Evolutionary conservation across 2,329 filamentous ascomycete genomes (phyloP), one percentile per base, ranked within the genome.

Genomic region (Exophiala lecanii-corni): DNA sequence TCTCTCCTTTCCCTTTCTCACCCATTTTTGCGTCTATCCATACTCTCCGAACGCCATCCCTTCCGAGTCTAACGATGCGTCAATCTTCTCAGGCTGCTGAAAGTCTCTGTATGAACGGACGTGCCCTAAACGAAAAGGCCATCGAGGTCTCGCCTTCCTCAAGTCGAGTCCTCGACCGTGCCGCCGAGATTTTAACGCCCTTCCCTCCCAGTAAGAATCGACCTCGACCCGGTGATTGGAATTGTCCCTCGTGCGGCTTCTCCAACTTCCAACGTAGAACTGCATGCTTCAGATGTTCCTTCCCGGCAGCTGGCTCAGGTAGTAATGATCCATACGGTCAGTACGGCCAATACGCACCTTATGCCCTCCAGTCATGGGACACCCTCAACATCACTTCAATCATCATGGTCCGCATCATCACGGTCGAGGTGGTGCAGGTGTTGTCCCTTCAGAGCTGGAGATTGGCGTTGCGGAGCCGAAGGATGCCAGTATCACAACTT

Each of bases 401-500:
- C 72, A 71, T 41, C 72, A 77, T 51, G 70, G 72, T 44, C 72
- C 71, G 65, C 70, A 69, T 36, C 64, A 68, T 46, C 74, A 78
- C 51, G 74, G 75, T 47, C 77, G 84, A 48, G 85, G 73, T 33
- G 75, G 86, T 51, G 84, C 86, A 32, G 75, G 86, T 50, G 84
- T 86, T 55, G 85, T 32, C 92, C 92, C 12, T 98, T 98, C 83
- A 86, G 92, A 60, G 92, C 92, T 42, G 92, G 92, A 61, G 92
- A 98, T 62, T 98, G 92, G 92, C 96, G 96, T 69, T 98, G 92
- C 62, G 92, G 92, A 43, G 92, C 92, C 54, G 92, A 98, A 62
- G 89, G 89, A 26, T 98, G 92, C 64, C 88, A 86, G 45, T 98
- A 98, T 67, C 92, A 98, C 74, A 98, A 98, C 72, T 98, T 98